Percentiles rank a stretch among this genome's conserved stretches.
These are phyloP conservation scores for Casuarina cunninghamiana DNA, from an alignment of 306 rosid genomes.

Conservation along the genomic window DNA sequence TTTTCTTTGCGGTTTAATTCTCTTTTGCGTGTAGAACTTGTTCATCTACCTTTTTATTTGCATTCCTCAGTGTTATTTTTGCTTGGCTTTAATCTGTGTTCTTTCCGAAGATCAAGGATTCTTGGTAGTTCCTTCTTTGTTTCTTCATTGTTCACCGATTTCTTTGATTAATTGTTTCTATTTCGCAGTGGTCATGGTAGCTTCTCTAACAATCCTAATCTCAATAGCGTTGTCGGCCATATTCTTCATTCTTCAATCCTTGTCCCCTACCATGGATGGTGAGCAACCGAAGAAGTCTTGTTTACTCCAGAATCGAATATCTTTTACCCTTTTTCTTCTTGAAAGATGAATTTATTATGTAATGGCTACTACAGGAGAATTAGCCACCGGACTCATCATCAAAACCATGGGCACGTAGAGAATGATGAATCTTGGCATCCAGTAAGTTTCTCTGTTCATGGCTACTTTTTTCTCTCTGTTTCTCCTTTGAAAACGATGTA, in stretches of 20 bases:
- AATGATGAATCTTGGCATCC: constrained; percentile 99
- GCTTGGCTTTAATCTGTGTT: not conserved
- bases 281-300: constrained; percentile 16
- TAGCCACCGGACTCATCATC: constrained; percentile 98
- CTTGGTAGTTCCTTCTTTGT: not conserved
- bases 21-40: not conserved
- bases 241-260: constrained; percentile 91
- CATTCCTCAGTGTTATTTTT: not conserved
- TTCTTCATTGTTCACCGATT: not conserved
- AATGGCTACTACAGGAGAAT: constrained; percentile 65
- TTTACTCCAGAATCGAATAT: not conserved
- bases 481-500: too few relatives aligned
- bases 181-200: constrained; percentile 96
- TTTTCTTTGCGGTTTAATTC: not conserved
- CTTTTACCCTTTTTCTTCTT: not conserved
- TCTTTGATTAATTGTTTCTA: constrained; percentile 25
- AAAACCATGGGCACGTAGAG: constrained; percentile 96
- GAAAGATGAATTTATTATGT: not conserved
- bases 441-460: constrained; percentile 42
- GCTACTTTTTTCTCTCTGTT: not conserved
- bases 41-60: not conserved
- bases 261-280: constrained; percentile 99
- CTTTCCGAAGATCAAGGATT: not conserved
- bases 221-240: constrained; percentile 90
- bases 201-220: constrained; percentile 68